Base-by-base conservation (phyloP, 2,329 filamentous ascomycete species). In the Gaeumannomyces tritici region DNA sequence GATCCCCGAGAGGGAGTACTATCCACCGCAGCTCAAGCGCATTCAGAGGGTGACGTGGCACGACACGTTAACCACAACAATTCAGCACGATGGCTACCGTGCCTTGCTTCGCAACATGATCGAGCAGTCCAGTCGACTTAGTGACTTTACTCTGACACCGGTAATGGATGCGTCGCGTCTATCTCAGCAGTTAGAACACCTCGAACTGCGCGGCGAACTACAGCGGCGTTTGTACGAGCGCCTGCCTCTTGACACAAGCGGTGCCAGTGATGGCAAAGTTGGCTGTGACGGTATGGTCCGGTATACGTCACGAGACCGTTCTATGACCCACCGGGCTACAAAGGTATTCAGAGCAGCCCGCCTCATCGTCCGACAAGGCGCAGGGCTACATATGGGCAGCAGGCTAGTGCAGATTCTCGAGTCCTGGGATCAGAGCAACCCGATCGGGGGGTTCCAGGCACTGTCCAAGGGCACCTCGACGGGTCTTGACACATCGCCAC, bases 1-100 rank as follows among this genome's bases (percentile, higher is more conserved):
- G 1, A 87, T 90, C 67, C 86, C 86, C 0, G 71, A 79, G 6
- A 89, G 35, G 35, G 35, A 42, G 13, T 87, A 0, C 86, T 86
- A 0, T 83, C 80, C 35, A 66, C 79, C 0, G 42, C 88, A 0
- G 79, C 83, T 0, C 87, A 89, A 88, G 69, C 79, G 83, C 0
- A 63, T 85, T 0, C 71, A 76, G 2, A 77, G 75, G 33, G 71
- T 89, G 0, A 67, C 70, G 3, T 83, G 83, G 0, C 15, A 15
- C 35, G 35, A 42, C 13, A 2, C 15, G 1, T 15, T 42, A 5
- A 18, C 35, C 13, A 42, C 35, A 18, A 42, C 35, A 5, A 42
- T 42, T 15, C 35, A 42, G 35, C 35, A 42, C 35, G 35, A 42
- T 42, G 35, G 35, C 35, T 42, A 42, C 15, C 15, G 35, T 13